phyloP scores from a whole-genome alignment of 163 green algal genomes.

The Prototheca stagnorum region DNA sequence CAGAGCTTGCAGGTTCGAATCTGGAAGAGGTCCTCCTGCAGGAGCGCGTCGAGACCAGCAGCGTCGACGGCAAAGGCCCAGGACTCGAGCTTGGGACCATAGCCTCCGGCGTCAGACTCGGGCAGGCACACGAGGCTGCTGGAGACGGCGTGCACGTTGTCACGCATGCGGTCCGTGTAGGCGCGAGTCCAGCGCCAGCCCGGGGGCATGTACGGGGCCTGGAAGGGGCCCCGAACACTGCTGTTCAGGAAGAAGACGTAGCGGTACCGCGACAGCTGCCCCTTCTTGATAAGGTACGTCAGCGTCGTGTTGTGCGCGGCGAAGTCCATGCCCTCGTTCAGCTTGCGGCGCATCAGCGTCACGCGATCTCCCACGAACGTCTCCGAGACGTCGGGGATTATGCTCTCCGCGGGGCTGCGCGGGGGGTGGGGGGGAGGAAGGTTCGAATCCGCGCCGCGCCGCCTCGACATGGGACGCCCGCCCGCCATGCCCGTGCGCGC shows the following conservation, averaged over 20 bases:
- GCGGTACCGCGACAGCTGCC: slow-evolving; percentile 23
- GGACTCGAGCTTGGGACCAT: slow-evolving; percentile 48
- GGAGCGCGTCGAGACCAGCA: slow-evolving; percentile 27
- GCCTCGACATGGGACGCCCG: not conserved
- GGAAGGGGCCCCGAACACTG: slow-evolving; percentile 46
- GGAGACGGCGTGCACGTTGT: slow-evolving; percentile 28
- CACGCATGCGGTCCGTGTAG: slow-evolving; percentile 23
- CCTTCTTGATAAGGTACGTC: slow-evolving; percentile 18
- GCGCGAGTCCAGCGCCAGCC: slow-evolving; percentile 57
- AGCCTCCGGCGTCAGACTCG: slow-evolving; percentile 33
- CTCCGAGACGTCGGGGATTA: slow-evolving; percentile 3
- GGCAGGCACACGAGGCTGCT: slow-evolving; percentile 57
- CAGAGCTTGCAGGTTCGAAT: slow-evolving; percentile 43
- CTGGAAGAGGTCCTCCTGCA: slow-evolving; percentile 25
- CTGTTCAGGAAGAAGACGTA: slow-evolving; percentile 63
- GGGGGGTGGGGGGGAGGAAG: too few species aligned
- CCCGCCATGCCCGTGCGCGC: too few species aligned
- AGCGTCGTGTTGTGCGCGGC: slow-evolving; percentile 56
- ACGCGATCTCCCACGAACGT: slow-evolving; percentile 8
- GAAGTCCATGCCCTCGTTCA: slow-evolving; percentile 73
- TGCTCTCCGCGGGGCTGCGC: not conserved
- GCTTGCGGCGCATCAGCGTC: slow-evolving; percentile 30
- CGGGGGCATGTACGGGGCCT: slow-evolving; percentile 39
- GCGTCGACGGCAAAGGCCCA: slow-evolving; percentile 52
- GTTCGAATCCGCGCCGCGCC: not conserved